A percentile compares a stretch with the other conserved stretches of the same genome.
phyloP scores from a whole-genome alignment of 306 rosid genomes.

The Lupinus albus region DNA sequence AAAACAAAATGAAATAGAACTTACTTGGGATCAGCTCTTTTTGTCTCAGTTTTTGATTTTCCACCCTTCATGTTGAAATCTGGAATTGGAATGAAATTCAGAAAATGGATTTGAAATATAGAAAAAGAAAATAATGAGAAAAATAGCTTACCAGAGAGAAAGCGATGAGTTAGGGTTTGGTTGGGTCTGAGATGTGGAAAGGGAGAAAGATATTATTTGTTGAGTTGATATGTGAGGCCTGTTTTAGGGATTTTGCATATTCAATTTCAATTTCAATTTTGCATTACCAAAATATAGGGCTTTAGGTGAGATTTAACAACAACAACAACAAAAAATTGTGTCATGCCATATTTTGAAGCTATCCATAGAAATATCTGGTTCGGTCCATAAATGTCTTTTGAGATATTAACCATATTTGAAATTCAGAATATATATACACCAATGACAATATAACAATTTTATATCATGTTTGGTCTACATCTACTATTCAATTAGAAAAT shows the following conservation, averaged over 20 bases:
- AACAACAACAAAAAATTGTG: too few species aligned
- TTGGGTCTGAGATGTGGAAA: neutral
- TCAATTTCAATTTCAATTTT: too few species aligned
- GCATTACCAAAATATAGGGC: neutral
- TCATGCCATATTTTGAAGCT: neutral
- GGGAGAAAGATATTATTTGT: too few species aligned
- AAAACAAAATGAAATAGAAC: neutral
- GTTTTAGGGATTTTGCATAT: neutral
- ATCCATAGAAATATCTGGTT: too few species aligned
- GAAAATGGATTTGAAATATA: constrained; percentile 15
- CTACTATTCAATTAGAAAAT: too few species aligned
- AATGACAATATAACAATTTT: too few species aligned
- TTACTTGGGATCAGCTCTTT: constrained; percentile 61
- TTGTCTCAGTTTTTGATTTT: constrained; percentile 54
- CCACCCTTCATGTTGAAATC: constrained; percentile 67
- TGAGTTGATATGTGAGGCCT: neutral
- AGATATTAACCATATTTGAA: too few species aligned
- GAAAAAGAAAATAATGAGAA: neutral
- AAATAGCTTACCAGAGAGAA: constrained; percentile 25
- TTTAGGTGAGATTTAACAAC: neutral
- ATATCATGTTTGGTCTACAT: too few species aligned
- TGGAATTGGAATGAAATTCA: constrained; percentile 26
- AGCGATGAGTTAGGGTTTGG: constrained; percentile 36
- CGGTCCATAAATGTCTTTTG: too few species aligned
- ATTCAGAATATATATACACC: too few species aligned